phyloP scores from a whole-genome alignment of 2,329 filamentous ascomycete species.

The Beauveria rudraprayagi region DNA sequence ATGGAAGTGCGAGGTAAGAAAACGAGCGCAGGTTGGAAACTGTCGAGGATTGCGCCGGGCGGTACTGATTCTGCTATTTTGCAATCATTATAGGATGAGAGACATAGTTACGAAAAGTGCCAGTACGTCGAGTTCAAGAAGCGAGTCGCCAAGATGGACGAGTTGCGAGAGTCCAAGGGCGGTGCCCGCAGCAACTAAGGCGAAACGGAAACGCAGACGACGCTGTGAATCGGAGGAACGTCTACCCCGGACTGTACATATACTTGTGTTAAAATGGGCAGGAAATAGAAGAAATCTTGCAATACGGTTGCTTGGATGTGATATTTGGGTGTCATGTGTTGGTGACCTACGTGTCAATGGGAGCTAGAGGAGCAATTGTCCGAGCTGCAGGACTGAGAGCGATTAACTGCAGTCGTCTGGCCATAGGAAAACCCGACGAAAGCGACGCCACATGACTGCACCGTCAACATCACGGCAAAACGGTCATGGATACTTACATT shows the following conservation, averaged over 20 bases:
- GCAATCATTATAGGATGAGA: slow-evolving; percentile 62
- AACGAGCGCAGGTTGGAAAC: not conserved
- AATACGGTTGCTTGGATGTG: not conserved
- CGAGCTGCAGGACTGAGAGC: not conserved
- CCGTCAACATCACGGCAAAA: not conserved
- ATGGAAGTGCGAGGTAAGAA: slow-evolving; percentile 91
- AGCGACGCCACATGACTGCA: not conserved
- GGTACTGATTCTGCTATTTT: not conserved
- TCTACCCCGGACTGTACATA: slow-evolving; percentile 22
- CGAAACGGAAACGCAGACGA: not conserved
- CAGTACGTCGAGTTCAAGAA: slow-evolving; percentile 99
- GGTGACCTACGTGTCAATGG: not conserved
- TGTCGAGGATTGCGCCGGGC: not conserved
- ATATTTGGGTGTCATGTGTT: not conserved
- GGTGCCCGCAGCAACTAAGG: slow-evolving; percentile 76
- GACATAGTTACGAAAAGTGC: slow-evolving; percentile 98
- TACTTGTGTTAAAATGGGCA: slow-evolving; percentile 20
- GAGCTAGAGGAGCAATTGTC: not conserved
- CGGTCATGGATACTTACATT: not conserved
- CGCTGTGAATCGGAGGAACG: not conserved
- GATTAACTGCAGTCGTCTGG: not conserved
- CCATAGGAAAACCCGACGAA: not conserved
- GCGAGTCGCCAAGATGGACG: slow-evolving; percentile 97
- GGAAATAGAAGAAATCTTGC: slow-evolving; percentile 9
- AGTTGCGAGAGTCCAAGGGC: slow-evolving; percentile 77